phyloP scores from a whole-genome alignment of 208 protist genomes.

The Trypanosoma scelopori region DNA sequence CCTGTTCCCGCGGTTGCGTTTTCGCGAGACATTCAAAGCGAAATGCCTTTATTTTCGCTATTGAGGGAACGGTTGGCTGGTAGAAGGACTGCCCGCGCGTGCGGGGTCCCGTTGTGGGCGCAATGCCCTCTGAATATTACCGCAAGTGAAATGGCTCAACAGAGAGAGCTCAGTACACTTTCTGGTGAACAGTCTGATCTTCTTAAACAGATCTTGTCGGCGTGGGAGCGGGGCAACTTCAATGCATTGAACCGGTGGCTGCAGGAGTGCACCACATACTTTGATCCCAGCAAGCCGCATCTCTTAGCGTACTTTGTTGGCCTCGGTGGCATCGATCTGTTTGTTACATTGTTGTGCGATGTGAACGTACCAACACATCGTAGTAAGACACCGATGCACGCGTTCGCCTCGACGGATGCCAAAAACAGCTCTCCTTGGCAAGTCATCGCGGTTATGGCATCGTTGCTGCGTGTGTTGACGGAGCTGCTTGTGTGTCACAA shows the following conservation, averaged over 20 bases:
- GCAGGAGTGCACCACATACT: slow-evolving; percentile 40
- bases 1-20: neutral
- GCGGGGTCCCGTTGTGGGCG: slow-evolving; percentile 13
- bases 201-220: slow-evolving; percentile 13
- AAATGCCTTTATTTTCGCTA: slow-evolving; percentile 17
- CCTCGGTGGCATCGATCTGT: slow-evolving; percentile 65
- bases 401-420: slow-evolving; percentile 14
- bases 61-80: slow-evolving; percentile 21
- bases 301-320: slow-evolving; percentile 56
- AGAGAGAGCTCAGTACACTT: slow-evolving; percentile 10
- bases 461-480: slow-evolving; percentile 46
- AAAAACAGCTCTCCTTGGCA: slow-evolving; percentile 21
- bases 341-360: slow-evolving; percentile 65
- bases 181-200: slow-evolving; percentile 19
- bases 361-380: slow-evolving; percentile 27
- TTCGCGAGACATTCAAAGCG: too few species aligned
- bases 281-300: slow-evolving; percentile 44
- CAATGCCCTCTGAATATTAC: slow-evolving; percentile 1
- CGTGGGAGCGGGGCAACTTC: slow-evolving; percentile 25
- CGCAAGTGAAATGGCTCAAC: neutral
- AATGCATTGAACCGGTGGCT: slow-evolving; percentile 21
- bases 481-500: slow-evolving; percentile 70
- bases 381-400: slow-evolving; percentile 1
- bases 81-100: neutral
- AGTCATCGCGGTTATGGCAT: slow-evolving; percentile 36